Percentiles rank a stretch among this genome's conserved stretches.
Conservation (phyloP, 1,284 basidiomycete genomes). For the Puccinia coronata region DNA sequence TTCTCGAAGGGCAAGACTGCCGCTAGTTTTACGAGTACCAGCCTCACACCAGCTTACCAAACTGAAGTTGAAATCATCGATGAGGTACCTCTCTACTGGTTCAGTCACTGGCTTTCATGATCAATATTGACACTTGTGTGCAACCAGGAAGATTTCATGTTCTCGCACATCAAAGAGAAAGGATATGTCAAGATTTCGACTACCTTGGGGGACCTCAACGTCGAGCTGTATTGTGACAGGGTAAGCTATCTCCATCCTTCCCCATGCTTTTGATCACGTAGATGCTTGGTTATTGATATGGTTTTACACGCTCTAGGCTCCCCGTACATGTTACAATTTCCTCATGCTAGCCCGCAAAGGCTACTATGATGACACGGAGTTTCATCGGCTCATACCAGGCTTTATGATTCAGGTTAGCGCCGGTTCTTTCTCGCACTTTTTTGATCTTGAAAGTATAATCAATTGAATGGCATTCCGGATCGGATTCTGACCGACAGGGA, state of each 20-base stretch:
- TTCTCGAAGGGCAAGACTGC: conserved; percentile 87
- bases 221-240: conserved; percentile 89
- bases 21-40: conserved; percentile 89
- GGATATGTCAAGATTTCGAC: conserved; percentile 89
- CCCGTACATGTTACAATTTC: conserved; percentile 51
- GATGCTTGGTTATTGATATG: conserved; percentile 2
- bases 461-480: not conserved
- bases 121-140: conserved; percentile 16
- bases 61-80: conserved; percentile 84
- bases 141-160: conserved; percentile 79
- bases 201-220: conserved; percentile 81
- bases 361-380: conserved; percentile 81
- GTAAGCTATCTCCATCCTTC: conserved; percentile 59
- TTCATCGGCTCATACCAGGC: conserved; percentile 91
- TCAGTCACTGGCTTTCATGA: not conserved
- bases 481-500: conserved; percentile 72
- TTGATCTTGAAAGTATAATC: not conserved
- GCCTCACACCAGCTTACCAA: conserved; percentile 75
- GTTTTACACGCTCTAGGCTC: conserved; percentile 59
- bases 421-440: not conserved
- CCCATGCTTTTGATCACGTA: not conserved
- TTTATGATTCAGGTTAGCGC: conserved; percentile 75
- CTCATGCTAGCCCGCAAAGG: conserved; percentile 68
- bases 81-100: conserved; percentile 64
- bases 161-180: conserved; percentile 62